Percentiles rank a stretch among this genome's conserved stretches.
Conservation (phyloP, 1,284 basidiomycete genomes). For the Boletellus dicymbophilus region DNA sequence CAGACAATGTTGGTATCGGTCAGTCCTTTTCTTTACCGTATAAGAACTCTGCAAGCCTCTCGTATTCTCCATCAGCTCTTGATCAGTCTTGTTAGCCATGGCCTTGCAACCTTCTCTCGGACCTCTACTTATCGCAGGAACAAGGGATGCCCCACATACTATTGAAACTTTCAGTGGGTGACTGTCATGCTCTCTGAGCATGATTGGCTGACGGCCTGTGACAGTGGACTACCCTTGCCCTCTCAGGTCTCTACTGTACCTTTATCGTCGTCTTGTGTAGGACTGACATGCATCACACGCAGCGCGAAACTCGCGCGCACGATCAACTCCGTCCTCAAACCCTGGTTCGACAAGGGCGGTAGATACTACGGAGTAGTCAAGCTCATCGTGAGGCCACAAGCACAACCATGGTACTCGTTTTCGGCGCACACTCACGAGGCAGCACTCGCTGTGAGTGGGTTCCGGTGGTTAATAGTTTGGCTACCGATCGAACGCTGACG, state of each 20-base stretch:
- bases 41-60: no score
- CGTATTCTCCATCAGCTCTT: no score
- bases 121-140: constrained; percentile 73
- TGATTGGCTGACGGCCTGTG: not conserved
- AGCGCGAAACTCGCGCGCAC: constrained; percentile 63
- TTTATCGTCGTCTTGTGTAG: not conserved
- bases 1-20: no score
- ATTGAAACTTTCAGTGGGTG: constrained; percentile 79
- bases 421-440: constrained; percentile 84
- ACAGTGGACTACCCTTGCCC: constrained; percentile 89
- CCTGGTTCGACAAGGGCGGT: constrained; percentile 59
- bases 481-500: no score
- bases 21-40: no score
- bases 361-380: constrained; percentile 80
- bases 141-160: constrained; percentile 70
- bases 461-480: no score
- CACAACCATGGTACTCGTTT: constrained; percentile 82
- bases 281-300: constrained; percentile 3
- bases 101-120: constrained; percentile 80
- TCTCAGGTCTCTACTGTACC: constrained; percentile 52
- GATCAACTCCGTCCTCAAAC: constrained; percentile 64
- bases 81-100: constrained; percentile 47
- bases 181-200: not conserved
- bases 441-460: constrained; percentile 73
- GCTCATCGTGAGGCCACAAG: constrained; percentile 78